Evolutionary conservation across 169 alveolate genomes (phyloP).

Genomic region (Plasmodium berghei): DNA sequence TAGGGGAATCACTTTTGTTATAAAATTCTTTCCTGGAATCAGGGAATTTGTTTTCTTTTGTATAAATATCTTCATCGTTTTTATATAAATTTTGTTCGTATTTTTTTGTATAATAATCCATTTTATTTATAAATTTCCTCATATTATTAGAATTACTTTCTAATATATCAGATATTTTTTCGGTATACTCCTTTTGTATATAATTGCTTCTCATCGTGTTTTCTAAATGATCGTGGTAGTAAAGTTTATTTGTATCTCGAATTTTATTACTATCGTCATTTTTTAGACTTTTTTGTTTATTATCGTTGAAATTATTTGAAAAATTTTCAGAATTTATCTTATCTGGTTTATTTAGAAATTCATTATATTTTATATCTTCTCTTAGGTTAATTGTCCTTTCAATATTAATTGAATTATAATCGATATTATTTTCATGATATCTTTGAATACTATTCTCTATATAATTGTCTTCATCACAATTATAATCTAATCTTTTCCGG

Average conservation of each 20-base stretch:
- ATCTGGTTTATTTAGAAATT: slow-evolving; percentile 8
- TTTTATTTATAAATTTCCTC: slow-evolving; percentile 4
- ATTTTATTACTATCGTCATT: not conserved
- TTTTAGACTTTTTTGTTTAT: slow-evolving; percentile 7
- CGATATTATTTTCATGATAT: not conserved
- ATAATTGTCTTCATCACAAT: slow-evolving; percentile 1
- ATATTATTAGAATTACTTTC: not conserved
- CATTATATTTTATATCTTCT: slow-evolving; percentile 11
- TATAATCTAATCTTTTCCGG: not conserved
- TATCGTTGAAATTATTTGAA: slow-evolving; percentile 5
- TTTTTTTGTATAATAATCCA: slow-evolving; percentile 15
- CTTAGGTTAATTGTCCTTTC: not conserved
- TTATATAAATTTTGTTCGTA: slow-evolving; percentile 16
- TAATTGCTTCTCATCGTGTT: not conserved
- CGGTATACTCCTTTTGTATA: too few relatives aligned
- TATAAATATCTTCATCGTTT: not conserved
- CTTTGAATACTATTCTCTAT: not conserved
- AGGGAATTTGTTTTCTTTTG: slow-evolving; percentile 6
- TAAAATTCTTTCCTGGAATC: not conserved
- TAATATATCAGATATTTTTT: not conserved
- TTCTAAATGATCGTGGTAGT: not conserved
- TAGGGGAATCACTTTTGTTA: slow-evolving; percentile 4
- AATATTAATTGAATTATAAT: slow-evolving; percentile 1
- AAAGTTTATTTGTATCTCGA: slow-evolving; percentile 4
- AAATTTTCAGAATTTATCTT: not conserved